Conservation (phyloP, 2,329 filamentous ascomycete species). For the Arthrocladium fulminans region DNA sequence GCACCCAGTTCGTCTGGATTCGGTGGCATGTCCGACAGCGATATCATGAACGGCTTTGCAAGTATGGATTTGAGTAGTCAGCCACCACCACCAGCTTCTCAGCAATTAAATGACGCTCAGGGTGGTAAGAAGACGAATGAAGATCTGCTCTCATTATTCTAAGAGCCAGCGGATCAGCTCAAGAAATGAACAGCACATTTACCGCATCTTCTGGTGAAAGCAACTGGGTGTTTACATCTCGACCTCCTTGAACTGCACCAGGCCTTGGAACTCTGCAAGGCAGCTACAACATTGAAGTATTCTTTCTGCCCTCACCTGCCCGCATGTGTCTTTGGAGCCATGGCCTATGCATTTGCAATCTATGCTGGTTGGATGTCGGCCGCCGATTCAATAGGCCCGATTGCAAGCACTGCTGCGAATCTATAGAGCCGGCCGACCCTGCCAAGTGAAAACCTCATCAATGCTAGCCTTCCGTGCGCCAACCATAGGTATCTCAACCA, state of each 20-base stretch:
- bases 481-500: no score
- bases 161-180: conserved; percentile 18
- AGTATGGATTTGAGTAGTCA: conserved; percentile 63
- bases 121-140: conserved; percentile 50
- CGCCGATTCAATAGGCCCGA: not conserved
- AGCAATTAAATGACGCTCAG: conserved; percentile 42
- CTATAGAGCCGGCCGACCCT: no score
- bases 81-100: conserved; percentile 56
- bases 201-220: no score
- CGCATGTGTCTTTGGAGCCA: no score
- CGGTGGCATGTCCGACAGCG: conserved; percentile 29
- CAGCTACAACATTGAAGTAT: no score
- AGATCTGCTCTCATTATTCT: conserved; percentile 54
- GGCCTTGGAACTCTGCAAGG: no score
- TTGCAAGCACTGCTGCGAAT: no score
- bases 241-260: no score
- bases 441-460: not conserved
- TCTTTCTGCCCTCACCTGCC: no score
- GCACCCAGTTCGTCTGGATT: conserved; percentile 26
- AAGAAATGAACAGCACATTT: no score
- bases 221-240: not conserved
- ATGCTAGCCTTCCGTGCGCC: not conserved
- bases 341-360: no score
- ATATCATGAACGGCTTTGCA: conserved; percentile 75
- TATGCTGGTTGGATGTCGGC: no score